phyloP scores from a whole-genome alignment of 139 green algal species.

The Chlorella sp. region DNA sequence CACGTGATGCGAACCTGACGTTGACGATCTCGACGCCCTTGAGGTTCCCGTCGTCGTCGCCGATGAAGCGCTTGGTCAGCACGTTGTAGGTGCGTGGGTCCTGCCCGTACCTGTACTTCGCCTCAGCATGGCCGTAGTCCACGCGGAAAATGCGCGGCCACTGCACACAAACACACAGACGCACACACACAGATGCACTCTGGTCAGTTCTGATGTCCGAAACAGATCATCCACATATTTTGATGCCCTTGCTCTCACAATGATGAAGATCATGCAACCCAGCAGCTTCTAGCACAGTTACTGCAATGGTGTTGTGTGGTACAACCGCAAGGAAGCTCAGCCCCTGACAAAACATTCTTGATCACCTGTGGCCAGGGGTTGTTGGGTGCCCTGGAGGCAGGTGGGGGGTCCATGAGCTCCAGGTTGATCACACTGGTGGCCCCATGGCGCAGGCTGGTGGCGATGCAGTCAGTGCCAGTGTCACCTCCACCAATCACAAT shows the following conservation, averaged over 20 bases:
- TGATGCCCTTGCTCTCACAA: too few species aligned
- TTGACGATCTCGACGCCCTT: conserved; percentile 69
- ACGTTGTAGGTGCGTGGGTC: conserved; percentile 91
- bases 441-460: conserved; percentile 81
- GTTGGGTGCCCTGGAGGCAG: conserved; percentile 50
- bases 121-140: conserved; percentile 95
- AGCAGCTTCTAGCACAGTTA: too few species aligned
- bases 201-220: too few species aligned
- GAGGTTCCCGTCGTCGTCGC: conserved; percentile 64
- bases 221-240: too few species aligned
- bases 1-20: too few species aligned
- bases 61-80: conserved; percentile 91
- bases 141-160: conserved; percentile 18
- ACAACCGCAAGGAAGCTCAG: background rate
- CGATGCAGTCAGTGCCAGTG: conserved; percentile 97
- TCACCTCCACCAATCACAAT: conserved; percentile 95
- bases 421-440: conserved; percentile 82
- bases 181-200: too few species aligned
- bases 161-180: too few species aligned
- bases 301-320: too few species aligned
- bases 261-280: too few species aligned
- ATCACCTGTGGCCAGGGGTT: conserved; percentile 97
- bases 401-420: conserved; percentile 87
- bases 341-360: conserved; percentile 65
- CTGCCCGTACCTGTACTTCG: conserved; percentile 54